Base-by-base conservation (phyloP, 1,284 basidiomycete genomes). In the Phellinidium pouzarii region DNA sequence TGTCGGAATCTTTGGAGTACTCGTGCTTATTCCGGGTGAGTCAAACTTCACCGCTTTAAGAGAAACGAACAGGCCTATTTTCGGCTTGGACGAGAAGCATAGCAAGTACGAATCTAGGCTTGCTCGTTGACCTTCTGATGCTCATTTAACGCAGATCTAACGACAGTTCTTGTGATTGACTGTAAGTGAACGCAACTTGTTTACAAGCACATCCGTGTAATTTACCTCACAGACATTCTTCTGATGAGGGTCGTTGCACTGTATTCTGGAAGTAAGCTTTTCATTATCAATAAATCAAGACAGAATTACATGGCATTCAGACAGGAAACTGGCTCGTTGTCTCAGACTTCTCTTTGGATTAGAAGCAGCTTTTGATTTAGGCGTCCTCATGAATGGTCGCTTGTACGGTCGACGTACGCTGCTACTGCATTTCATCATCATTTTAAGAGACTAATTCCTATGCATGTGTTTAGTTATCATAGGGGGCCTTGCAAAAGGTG, bases 81-180 rank as follows among this genome's bases (percentile, higher is more conserved):
- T 48, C 11, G 23, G 25, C n/a, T 25, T 48, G 19, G 23, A 38
- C n/a, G 31, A 11, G 14, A 40, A 25, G 26, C 47, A 27, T 34
- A 34, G 47, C 40, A 37, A 48, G 47, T 25, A n/a, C 9, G 6
- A 20, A 11, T 40, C 22, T 17, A 17, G 26, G 23, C 3, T 7
- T 48, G 11, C 40, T 17, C 14, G 8, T 40, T 8, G 25, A 19
- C 5, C 25, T 19, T 41, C 2, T 17, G 11, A 11, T 9, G 14
- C 47, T 48, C 19, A 41, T 26, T 14, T 4, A 11, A 3, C 20
- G 3, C 26, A 48, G 47, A 48, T 37, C 40, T 34, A 36, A 48
- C 40, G 26, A 48, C 47, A 11, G 40, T 48, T 6, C 38, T 38
- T 17, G 11, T 48, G 47, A 48, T 48, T 9, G 47, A 48, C 20